Percentiles rank a stretch among this genome's conserved stretches.
Evolutionary conservation across 2,329 filamentous ascomycete genomes (phyloP).

Genomic region (Fusarium equiseti): DNA sequence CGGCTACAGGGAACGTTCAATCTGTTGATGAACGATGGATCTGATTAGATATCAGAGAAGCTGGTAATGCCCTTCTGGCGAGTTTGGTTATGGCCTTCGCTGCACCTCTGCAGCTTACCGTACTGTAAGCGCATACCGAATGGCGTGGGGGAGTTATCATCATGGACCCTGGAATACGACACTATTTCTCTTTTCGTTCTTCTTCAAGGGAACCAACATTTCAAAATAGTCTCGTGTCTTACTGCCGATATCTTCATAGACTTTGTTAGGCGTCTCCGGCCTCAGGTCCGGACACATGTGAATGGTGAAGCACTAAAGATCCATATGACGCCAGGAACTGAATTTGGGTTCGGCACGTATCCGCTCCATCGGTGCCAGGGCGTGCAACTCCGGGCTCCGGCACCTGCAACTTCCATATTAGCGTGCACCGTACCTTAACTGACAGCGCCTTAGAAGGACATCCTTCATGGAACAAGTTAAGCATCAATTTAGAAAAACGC

Average conservation of each 20-base stretch:
- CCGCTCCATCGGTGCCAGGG: conserved; percentile 30
- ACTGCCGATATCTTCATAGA: conserved; percentile 21
- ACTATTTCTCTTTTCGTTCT: background rate
- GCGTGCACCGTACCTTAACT: conserved; percentile 11
- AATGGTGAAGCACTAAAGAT: conserved; percentile 1
- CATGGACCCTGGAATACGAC: background rate
- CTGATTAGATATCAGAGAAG: conserved; percentile 45
- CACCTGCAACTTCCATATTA: conserved; percentile 16
- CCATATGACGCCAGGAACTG: conserved; percentile 27
- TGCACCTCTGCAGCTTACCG: background rate
- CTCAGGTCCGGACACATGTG: conserved; percentile 19
- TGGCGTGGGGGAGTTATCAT: background rate
- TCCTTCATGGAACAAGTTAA: conserved; percentile 15
- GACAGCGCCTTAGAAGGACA: background rate
- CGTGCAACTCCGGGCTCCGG: conserved; percentile 21
- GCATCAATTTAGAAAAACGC: conserved; percentile 13
- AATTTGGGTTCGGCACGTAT: conserved; percentile 29
- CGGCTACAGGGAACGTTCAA: conserved; percentile 17
- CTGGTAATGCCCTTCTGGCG: conserved; percentile 1
- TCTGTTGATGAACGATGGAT: conserved; percentile 38
- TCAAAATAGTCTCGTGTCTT: conserved; percentile 18
- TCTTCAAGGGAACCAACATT: background rate
- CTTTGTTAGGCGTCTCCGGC: conserved; percentile 11
- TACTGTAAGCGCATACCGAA: background rate
- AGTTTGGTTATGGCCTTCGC: background rate